phyloP scores from a whole-genome alignment of 768 basidiomycete species.

The Mycena olivaceomarginata region DNA sequence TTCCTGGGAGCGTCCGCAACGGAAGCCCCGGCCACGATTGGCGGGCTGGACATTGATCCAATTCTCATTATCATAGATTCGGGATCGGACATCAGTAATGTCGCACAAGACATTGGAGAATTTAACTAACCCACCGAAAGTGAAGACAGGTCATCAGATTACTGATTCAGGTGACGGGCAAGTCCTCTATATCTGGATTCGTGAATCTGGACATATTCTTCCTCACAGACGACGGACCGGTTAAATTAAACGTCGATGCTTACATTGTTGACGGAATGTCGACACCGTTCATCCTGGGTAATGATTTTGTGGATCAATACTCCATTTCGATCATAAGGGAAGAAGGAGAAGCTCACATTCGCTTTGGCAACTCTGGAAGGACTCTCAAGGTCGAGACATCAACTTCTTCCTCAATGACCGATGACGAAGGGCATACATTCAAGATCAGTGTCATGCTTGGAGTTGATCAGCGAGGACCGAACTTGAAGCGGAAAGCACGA shows the following conservation, averaged over 20 bases:
- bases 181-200: constrained; percentile 52
- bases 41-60: neutral
- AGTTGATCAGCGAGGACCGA: neutral
- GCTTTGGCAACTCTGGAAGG: constrained; percentile 19
- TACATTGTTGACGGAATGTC: constrained; percentile 56
- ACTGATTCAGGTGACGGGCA: constrained; percentile 8
- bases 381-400: constrained; percentile 4
- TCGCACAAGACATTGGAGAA: neutral
- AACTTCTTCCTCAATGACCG: neutral
- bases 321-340: constrained; percentile 50
- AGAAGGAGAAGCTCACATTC: constrained; percentile 18
- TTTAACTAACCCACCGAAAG: neutral
- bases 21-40: neutral
- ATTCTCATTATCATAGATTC: neutral
- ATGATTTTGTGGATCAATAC: constrained; percentile 57
- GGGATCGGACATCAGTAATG: constrained; percentile 54
- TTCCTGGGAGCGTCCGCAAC: neutral
- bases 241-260: constrained; percentile 51
- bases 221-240: constrained; percentile 44
- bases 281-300: constrained; percentile 54
- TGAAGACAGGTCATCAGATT: constrained; percentile 43
- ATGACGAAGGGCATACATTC: constrained; percentile 27
- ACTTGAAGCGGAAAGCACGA: neutral
- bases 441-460: neutral
- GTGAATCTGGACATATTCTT: constrained; percentile 51